Conservation (phyloP, 805 yeast species). For the Lipomyces chichibuensis region DNA sequence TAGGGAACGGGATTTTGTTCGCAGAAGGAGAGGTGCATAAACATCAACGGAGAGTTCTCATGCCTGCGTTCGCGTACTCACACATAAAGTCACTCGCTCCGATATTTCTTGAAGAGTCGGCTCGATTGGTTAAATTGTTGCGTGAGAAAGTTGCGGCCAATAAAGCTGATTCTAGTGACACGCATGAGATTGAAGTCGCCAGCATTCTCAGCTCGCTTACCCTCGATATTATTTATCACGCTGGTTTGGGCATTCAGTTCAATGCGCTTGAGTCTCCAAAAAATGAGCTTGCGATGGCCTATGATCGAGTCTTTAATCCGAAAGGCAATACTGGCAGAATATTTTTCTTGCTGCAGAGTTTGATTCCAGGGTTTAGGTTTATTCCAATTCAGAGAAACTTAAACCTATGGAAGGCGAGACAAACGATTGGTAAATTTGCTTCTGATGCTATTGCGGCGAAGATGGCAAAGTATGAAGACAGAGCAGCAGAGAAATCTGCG, state of each 20-base stretch:
- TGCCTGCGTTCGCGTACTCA: slow-evolving; percentile 29
- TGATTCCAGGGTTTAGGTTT: slow-evolving; percentile 18
- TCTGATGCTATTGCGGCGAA: slow-evolving; percentile 25
- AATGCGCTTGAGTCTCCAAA: slow-evolving; percentile 29
- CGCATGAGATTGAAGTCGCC: slow-evolving; percentile 12
- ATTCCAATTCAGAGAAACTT: slow-evolving; percentile 21
- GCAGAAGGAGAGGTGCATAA: slow-evolving; percentile 33
- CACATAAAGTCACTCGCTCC: slow-evolving; percentile 26
- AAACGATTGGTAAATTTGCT: slow-evolving; percentile 20
- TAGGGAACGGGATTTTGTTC: slow-evolving; percentile 31
- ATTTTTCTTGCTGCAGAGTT: slow-evolving; percentile 12
- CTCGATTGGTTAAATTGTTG: slow-evolving; percentile 10
- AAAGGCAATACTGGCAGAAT: neutral
- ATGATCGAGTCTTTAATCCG: slow-evolving; percentile 13
- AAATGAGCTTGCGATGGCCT: slow-evolving; percentile 26
- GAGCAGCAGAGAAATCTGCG: neutral
- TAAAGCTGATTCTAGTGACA: neutral
- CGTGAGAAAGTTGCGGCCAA: neutral
- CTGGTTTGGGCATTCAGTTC: slow-evolving; percentile 26
- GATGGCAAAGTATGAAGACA: slow-evolving; percentile 6
- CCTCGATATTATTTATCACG: slow-evolving; percentile 29
- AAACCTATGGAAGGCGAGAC: slow-evolving; percentile 9
- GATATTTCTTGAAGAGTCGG: slow-evolving; percentile 19
- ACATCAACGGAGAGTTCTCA: slow-evolving; percentile 26
- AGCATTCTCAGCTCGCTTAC: slow-evolving; percentile 15